Evolutionary conservation across 2,329 filamentous ascomycete species (phyloP).

Genomic region (Plectosphaerella plurivora): DNA sequence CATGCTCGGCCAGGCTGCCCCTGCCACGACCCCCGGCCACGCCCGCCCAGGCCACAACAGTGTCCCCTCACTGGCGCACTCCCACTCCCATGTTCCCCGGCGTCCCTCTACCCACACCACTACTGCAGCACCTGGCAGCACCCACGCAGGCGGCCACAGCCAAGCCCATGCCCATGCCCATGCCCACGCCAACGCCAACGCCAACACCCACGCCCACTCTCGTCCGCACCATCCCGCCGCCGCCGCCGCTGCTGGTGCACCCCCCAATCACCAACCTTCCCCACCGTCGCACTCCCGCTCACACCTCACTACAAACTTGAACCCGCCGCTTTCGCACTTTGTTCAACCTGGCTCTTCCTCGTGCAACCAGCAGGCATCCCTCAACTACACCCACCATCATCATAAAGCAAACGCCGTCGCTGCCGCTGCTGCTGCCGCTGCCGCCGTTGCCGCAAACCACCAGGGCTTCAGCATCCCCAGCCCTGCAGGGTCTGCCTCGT

Average conservation of each 20-base stretch:
- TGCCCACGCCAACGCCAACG: not conserved
- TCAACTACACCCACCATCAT: constrained; percentile 1
- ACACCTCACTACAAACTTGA: not conserved
- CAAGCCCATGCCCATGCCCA: constrained; percentile 1
- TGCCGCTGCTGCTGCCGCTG: not conserved
- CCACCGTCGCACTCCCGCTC: not conserved
- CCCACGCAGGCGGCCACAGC: no score
- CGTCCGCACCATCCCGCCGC: not conserved
- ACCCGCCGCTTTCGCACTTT: not conserved
- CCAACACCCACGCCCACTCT: constrained; percentile 1
- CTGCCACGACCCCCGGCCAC: not conserved
- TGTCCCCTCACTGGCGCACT: not conserved
- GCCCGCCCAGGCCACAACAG: not conserved
- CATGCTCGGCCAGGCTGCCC: not conserved
- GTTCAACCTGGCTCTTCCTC: not conserved
- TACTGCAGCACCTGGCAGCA: no score
- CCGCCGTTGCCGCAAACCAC: not conserved
- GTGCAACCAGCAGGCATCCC: not conserved
- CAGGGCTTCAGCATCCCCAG: not conserved
- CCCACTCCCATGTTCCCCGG: constrained; percentile 1
- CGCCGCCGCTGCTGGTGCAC: not conserved
- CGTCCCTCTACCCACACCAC: not conserved
- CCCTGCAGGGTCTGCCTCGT: constrained; percentile 2
- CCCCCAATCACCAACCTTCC: constrained; percentile 7
- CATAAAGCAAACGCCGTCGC: not conserved